Evolutionary conservation across 768 basidiomycete species (phyloP), one percentile per base, ranked within the genome.

Genomic region (Tricholoma matsutake): DNA sequence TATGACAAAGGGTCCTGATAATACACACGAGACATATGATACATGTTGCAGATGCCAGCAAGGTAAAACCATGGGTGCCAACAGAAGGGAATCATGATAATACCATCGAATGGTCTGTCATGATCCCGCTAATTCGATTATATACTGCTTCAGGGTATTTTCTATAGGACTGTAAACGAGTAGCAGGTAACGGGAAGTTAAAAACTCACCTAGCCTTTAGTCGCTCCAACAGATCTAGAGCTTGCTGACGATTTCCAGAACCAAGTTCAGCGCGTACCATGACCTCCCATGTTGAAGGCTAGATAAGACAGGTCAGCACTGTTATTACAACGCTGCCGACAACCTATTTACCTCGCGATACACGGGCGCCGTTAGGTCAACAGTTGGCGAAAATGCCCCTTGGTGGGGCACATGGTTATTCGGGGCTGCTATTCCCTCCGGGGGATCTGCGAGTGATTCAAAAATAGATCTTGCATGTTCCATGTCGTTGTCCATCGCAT

Each of bases 241-340:
- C 96, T 10, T 80, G 79, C 51, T 86, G 83, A 11, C 86, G 84
- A 65, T 92, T 84, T 11, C 92, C 92, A 55, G 81, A 84, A 18
- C 86, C 86, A 10, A 98, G 79, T 71, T 99, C 97, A 1, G 91
- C 92, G 13, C 92, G 85, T 64, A 99, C 86, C 95, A 99, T 98
- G 4, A 86, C 87, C 69, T 98, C 97, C 88, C 92, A 96, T 0
- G 94, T 96, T 41, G 91, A 94, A 11, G 93, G 94, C 87, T 92
- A 67, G 2, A 59, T 56, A 56, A 31, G 57, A 51, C 8, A 61
- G 25, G 37, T 56, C 31, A 63, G 18, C 53, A 65, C 41, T 16
- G 18, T 56, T 29, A n/a, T 4, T n/a, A 52, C 37, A n/a, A 60
- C 35, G 8, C 47, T 28, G 45, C n/a, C 39, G 31, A 54, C 60